These are phyloP conservation scores for Tuber indicum DNA, from an alignment of 495 filamentous ascomycete genomes.

Conservation along the genomic window DNA sequence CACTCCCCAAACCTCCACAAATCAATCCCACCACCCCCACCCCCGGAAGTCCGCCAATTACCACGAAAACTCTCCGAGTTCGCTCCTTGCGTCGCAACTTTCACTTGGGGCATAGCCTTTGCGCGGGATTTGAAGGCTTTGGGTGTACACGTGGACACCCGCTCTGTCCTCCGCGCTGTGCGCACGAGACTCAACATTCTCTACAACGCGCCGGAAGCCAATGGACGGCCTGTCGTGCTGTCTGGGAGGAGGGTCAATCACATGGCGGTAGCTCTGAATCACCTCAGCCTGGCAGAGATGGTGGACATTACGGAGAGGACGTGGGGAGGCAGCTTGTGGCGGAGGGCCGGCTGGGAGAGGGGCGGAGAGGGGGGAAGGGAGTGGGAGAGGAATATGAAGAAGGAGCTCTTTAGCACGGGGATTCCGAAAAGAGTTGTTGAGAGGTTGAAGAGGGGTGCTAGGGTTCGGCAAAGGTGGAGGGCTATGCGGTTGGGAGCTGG, in stretches of 20 bases:
- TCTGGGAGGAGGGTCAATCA: conserved; percentile 16
- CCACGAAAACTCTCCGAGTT: conserved; percentile 14
- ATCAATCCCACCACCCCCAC: conserved; percentile 12
- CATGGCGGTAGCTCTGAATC: conserved; percentile 15
- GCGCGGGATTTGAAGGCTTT: neutral
- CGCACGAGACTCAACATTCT: conserved; percentile 20
- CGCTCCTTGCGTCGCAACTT: conserved; percentile 2
- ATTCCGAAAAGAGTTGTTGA: conserved; percentile 3
- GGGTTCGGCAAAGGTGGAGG: conserved; percentile 2
- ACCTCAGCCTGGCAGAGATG: conserved; percentile 14
- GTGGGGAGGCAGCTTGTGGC: conserved; percentile 23
- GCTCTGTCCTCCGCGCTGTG: conserved; percentile 25
- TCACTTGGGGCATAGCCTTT: conserved; percentile 35
- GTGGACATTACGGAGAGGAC: conserved; percentile 19
- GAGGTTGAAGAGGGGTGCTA: conserved; percentile 6
- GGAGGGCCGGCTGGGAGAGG: conserved; percentile 20
- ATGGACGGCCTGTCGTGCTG: conserved; percentile 4
- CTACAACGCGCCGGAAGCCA: neutral
- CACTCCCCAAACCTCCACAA: conserved; percentile 8
- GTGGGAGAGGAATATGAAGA: conserved; percentile 7
- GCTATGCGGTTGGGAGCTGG: conserved; percentile 9
- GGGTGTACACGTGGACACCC: conserved; percentile 30
- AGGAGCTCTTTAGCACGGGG: neutral
- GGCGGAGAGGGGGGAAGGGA: neutral
- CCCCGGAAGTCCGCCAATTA: neutral